These are phyloP conservation scores for Rhodamnia argentea DNA, from an alignment of 345 rosid genomes.

Conservation along the genomic window DNA sequence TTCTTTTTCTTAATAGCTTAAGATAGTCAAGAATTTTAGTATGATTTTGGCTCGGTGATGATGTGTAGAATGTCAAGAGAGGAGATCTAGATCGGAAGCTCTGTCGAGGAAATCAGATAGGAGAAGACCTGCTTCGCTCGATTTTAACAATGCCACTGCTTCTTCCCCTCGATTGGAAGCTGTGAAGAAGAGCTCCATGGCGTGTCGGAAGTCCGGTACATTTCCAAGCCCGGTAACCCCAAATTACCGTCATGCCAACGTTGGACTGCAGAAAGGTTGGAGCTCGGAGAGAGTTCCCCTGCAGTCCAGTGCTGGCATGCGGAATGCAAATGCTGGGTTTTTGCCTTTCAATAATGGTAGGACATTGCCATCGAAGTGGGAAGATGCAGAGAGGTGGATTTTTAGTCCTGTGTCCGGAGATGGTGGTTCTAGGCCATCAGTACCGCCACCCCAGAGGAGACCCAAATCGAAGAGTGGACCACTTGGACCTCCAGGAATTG, in stretches of 20 bases:
- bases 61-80: slow-evolving; percentile 63
- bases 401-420: slow-evolving; percentile 81
- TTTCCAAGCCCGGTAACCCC: slow-evolving; percentile 95
- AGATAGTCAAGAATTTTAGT: neutral
- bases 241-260: slow-evolving; percentile 33
- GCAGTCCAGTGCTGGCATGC: slow-evolving; percentile 47
- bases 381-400: slow-evolving; percentile 99
- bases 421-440: slow-evolving; percentile 35
- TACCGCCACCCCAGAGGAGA: slow-evolving; percentile 40
- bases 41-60: neutral
- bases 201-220: slow-evolving; percentile 42
- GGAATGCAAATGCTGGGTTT: slow-evolving; percentile 35
- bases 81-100: slow-evolving; percentile 73
- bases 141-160: slow-evolving; percentile 54
- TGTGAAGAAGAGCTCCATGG: slow-evolving; percentile 37
- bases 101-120: slow-evolving; percentile 44
- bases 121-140: slow-evolving; percentile 67
- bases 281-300: slow-evolving; percentile 81
- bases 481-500: slow-evolving; percentile 85
- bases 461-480: slow-evolving; percentile 99
- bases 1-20: neutral
- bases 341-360: slow-evolving; percentile 64
- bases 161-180: slow-evolving; percentile 57
- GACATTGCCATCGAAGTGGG: slow-evolving; percentile 96
- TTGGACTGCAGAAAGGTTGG: slow-evolving; percentile 91